Evolutionary conservation across 2,329 filamentous ascomycete genomes (phyloP), one percentile per base, ranked within the genome.

Genomic region (Zymoseptoria passerinii): DNA sequence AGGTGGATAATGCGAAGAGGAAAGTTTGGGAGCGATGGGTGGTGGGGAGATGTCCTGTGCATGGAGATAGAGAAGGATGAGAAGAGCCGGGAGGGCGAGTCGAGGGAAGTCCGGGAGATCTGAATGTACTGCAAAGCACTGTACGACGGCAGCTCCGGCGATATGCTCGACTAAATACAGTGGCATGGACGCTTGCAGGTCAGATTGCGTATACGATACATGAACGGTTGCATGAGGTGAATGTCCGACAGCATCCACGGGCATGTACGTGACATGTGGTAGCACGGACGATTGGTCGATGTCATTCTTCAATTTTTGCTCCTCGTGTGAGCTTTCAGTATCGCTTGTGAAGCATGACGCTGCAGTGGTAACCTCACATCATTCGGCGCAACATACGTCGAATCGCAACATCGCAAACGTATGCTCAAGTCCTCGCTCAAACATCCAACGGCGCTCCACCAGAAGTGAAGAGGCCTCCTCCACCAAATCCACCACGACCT

Each of bases 11-110:
- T 61, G 65, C 69, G 40, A 78, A 81, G 64, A 75, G 81, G 54
- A 81, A 81, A 64, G 72, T 76, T 55, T 83, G 80, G 80, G 80
- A 83, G 68, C 76, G 76, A 63, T 83, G 80, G 80, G 78, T 80
- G 10, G 66, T 81, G 10, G 70, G 77, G 52, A 70, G 76, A 61
- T 82, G 80, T 70, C 70, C 63, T 1, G 63, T 65, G 48, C 67
- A 69, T 53, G 62, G 64, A 13, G 58, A 63, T 35, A 40, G 35
- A 7, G 35, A 1, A 16, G 35, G 35, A 6, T 44, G 35, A 44
- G 35, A 6, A 16, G 10, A 44, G 35, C 6, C 23, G 23, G 3
- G 10, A 29, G 28, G 28, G 28, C 6, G 8, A 2, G 8, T 29
- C 10, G 28, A 40, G 10, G 16, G 29, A 40, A 9, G 23, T 23